Evolutionary conservation across 306 rosid genomes (phyloP), one percentile per base, ranked within the genome.

Genomic region (Lagenaria siceraria): DNA sequence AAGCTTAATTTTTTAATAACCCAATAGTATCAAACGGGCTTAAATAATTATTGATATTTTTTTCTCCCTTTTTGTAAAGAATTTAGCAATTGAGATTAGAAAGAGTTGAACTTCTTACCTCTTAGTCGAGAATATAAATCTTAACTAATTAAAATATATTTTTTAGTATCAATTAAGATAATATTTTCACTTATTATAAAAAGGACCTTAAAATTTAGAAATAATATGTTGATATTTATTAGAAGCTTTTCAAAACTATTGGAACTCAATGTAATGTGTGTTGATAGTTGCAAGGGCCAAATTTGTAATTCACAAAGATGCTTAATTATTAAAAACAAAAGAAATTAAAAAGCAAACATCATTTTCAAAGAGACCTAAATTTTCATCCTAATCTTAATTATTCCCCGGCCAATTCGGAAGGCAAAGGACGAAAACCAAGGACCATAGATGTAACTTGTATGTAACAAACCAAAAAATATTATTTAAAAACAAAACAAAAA

Each of bases 1-100:
- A 46, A 46, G 17, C 1, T 46, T 2, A 46, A 4, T 46, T 46
- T 43, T 46, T 4, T 10, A 43, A 46, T 46, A 46, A 46, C 1
- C 0, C 17, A 46, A 13, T 46, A 0, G 6, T 46, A 46, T 46
- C 0, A 46, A 13, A 0, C 5, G 0, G 12, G 8, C 2, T 2
- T 46, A 46, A 46, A 0, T 13, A 18, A 0, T 46, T 12, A 3
- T 46, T 3, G 0, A 46, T 0, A 2, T 46, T 46, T 46, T 12
- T 11, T 2, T 11, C 31, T 3, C 31, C 31, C 0, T 8, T 40
- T 1, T 9, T 9, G 1, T 10, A 9, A 12, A 46, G 17, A 46
- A 46, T 46, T 46, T 0, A 13, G 9, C 17, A 10, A 46, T 46
- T 3, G 5, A 12, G 1, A 46, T 4, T 8, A 8, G 18, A 46